Percentiles rank a stretch among this genome's conserved stretches.
Evolutionary conservation across 2,329 filamentous ascomycete species (phyloP).

Genomic region (Paramyrothecium roridum): DNA sequence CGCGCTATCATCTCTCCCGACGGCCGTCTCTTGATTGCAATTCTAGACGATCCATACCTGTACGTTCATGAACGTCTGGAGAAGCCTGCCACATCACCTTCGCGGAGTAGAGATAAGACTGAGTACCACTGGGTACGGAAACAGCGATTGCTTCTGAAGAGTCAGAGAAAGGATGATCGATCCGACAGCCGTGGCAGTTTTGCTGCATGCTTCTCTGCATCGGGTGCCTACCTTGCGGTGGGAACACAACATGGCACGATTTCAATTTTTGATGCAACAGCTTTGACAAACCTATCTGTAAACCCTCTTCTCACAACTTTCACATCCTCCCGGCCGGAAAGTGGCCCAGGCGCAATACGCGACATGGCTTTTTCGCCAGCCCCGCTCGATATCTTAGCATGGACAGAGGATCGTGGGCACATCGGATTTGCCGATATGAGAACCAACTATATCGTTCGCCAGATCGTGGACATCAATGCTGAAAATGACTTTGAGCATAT

Average conservation of each 20-base stretch:
- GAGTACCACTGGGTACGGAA: constrained; percentile 49
- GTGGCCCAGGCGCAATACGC: constrained; percentile 74
- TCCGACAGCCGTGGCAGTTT: constrained; percentile 67
- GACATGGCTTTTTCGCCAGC: constrained; percentile 91
- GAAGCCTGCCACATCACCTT: constrained; percentile 25
- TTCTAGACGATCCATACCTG: constrained; percentile 82
- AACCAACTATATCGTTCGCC: constrained; percentile 62
- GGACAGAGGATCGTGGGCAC: constrained; percentile 83
- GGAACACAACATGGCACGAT: constrained; percentile 80
- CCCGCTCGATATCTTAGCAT: constrained; percentile 85
- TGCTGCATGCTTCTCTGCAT: constrained; percentile 72
- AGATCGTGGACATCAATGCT: constrained; percentile 63
- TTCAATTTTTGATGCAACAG: constrained; percentile 64
- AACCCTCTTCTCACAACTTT: constrained; percentile 73
- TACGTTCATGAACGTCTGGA: constrained; percentile 70
- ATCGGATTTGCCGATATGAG: constrained; percentile 73
- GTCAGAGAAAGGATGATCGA: constrained; percentile 51
- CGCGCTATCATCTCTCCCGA: constrained; percentile 92
- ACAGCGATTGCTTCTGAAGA: constrained; percentile 53
- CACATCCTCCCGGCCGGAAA: constrained; percentile 69
- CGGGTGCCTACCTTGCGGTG: constrained; percentile 68
- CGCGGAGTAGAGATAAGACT: constrained; percentile 15
- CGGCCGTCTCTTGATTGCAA: constrained; percentile 73
- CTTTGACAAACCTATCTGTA: constrained; percentile 37
- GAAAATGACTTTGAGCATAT: constrained; percentile 55